Evolutionary conservation across 1,139 yeast species (phyloP).

Genomic region (Candida glucosophila): DNA sequence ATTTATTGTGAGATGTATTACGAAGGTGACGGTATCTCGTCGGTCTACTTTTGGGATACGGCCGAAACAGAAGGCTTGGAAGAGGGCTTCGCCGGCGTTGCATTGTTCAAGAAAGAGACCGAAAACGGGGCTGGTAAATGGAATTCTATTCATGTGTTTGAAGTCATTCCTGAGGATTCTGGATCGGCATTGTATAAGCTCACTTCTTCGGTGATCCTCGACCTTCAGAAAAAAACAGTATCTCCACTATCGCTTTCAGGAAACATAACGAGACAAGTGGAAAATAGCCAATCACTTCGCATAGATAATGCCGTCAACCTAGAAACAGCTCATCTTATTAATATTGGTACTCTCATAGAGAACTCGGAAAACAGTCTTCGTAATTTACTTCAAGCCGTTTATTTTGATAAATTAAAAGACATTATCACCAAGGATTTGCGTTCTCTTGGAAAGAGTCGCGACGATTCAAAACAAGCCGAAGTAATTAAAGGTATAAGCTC

Average conservation of each 20-base stretch:
- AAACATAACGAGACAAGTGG: slow-evolving; percentile 75
- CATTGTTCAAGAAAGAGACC: slow-evolving; percentile 66
- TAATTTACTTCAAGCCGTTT: slow-evolving; percentile 83
- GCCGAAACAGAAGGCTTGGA: slow-evolving; percentile 40
- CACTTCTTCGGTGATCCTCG: slow-evolving; percentile 84
- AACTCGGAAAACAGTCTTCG: slow-evolving; percentile 85
- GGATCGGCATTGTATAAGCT: slow-evolving; percentile 56
- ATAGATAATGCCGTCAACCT: slow-evolving; percentile 28
- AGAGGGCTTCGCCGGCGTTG: slow-evolving; percentile 80
- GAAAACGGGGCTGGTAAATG: slow-evolving; percentile 54
- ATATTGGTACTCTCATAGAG: slow-evolving; percentile 79
- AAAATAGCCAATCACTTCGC: slow-evolving; percentile 33
- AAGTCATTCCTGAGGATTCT: slow-evolving; percentile 45
- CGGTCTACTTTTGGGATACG: slow-evolving; percentile 90
- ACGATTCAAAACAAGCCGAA: slow-evolving; percentile 37
- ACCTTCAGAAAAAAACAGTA: slow-evolving; percentile 30
- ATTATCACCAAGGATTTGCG: slow-evolving; percentile 63
- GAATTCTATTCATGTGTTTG: slow-evolving; percentile 93
- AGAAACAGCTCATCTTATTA: slow-evolving; percentile 67
- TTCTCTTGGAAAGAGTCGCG: slow-evolving; percentile 38
- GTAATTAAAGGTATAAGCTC: slow-evolving; percentile 44
- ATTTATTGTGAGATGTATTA: slow-evolving; percentile 88
- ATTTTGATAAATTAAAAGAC: slow-evolving; percentile 90
- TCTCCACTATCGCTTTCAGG: slow-evolving; percentile 60
- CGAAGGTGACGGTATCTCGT: slow-evolving; percentile 81